Conservation (phyloP, 1,139 yeast species). For the Suhomyces bolitotheri region DNA sequence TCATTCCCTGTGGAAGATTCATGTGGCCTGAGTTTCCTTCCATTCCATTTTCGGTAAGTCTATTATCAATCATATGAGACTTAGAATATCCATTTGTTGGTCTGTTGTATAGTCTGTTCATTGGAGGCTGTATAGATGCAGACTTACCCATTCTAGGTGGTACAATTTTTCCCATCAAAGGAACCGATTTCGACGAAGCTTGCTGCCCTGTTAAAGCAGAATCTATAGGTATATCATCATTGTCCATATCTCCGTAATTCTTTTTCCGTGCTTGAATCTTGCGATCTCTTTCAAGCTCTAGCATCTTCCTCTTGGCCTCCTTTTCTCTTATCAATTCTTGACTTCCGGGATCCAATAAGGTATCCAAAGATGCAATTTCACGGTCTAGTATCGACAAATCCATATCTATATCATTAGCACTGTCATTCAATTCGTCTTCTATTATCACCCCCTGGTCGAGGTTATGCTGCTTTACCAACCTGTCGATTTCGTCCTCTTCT, state of each 20-base stretch:
- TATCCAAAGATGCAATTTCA: constrained; percentile 44
- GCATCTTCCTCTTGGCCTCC: constrained; percentile 22
- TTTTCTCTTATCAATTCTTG: constrained; percentile 29
- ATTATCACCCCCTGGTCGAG: constrained; percentile 34
- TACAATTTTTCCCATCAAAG: constrained; percentile 43
- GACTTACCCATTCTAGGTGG: constrained; percentile 46
- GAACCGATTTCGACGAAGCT: constrained; percentile 22
- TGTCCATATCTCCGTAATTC: constrained; percentile 6
- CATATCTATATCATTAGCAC: constrained; percentile 20
- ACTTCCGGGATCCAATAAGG: constrained; percentile 39
- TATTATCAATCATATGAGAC: constrained; percentile 20
- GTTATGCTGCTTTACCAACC: constrained; percentile 38
- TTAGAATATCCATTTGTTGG: constrained; percentile 15
- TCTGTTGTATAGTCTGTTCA: constrained; percentile 34
- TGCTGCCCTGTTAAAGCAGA: constrained; percentile 1
- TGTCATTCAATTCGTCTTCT: constrained; percentile 22
- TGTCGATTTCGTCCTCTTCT: constrained; percentile 43
- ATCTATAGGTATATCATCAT: constrained; percentile 6
- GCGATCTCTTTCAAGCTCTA: constrained; percentile 26
- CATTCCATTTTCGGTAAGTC: constrained; percentile 19
- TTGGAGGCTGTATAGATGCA: constrained; percentile 51
- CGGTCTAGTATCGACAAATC: constrained; percentile 38
- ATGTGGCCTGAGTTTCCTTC: constrained; percentile 13
- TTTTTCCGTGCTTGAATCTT: constrained; percentile 18
- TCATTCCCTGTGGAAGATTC: constrained; percentile 23